These are phyloP conservation scores for Talaromyces sp. DNA, from an alignment of 2,329 filamentous ascomycete species.

Conservation along the genomic window DNA sequence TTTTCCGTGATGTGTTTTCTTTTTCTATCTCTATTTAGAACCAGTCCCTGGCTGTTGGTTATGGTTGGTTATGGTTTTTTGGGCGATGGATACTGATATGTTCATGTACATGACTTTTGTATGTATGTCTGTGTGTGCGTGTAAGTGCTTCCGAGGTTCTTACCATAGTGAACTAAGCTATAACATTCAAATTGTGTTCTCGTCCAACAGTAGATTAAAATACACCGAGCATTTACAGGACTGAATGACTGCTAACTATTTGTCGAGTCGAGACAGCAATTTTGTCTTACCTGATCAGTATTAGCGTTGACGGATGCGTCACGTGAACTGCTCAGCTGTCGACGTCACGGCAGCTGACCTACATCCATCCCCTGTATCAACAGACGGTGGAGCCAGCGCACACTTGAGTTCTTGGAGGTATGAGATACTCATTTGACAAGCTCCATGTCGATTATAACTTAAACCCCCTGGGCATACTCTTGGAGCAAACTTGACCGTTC, in stretches of 20 bases:
- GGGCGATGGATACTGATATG: constrained; percentile 6
- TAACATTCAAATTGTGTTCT: background rate
- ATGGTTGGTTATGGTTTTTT: constrained; percentile 1
- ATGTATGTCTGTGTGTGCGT: constrained; percentile 5
- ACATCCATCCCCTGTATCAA: background rate
- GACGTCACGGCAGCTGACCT: background rate
- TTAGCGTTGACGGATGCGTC: background rate
- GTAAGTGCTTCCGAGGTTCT: background rate
- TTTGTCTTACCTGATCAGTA: background rate
- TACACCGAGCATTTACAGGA: background rate
- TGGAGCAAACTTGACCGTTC: background rate
- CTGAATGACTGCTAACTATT: background rate
- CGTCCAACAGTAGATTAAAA: background rate
- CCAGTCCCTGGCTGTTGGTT: constrained; percentile 4
- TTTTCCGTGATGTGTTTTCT: constrained; percentile 10
- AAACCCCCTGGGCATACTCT: background rate
- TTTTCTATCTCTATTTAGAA: constrained; percentile 17
- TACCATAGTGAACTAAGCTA: background rate
- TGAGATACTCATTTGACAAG: background rate
- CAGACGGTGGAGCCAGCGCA: too few species aligned
- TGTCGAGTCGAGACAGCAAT: background rate
- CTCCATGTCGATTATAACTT: background rate
- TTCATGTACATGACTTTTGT: constrained; percentile 13
- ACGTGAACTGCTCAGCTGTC: background rate
- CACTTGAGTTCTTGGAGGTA: background rate